Base-by-base conservation (phyloP, 2,329 filamentous ascomycete genomes). In the Calonectria hongkongensis region DNA sequence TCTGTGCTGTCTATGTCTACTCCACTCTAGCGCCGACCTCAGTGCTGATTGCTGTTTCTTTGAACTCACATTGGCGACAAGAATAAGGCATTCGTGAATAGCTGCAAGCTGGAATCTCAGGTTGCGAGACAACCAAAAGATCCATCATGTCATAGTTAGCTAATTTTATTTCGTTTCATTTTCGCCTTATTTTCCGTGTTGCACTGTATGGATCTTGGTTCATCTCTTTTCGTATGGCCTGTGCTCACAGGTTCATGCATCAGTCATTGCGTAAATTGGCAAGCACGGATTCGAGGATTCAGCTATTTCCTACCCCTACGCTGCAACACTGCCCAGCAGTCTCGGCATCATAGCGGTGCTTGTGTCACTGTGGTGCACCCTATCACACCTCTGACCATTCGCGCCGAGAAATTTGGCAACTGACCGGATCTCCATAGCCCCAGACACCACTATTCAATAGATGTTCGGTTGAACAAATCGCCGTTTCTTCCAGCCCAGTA, bases 261-360 rank as follows among this genome's bases (percentile, higher is more conserved):
- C 33, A 36, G 33, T 36, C 33, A 30, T 28, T 33, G 28, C 50
- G 27, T 16, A 33, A 54, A 54, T 54, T 28, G 50, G 50, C 50
- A 41, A 21, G 25, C 33, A 41, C 15, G 39, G 21, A 60, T 41
- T 28, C 13, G 10, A 60, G 41, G 21, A 60, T 60, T 60, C 33
- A 60, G 21, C 54, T 25, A 41, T 27, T 41, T 60, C 13, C 45
- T 4, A 12, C 45, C 25, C 12, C 12, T 9, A 48, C 45, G 12
- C 8, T 47, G 43, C 43, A 36, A 58, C 33, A 41, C 13, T 41
- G 25, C 54, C 21, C 15, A 21, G 33, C 27, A 12, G 33, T 39
- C 33, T 60, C 54, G 54, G 54, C 54, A 60, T 28, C 33, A 41
- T 39, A 60, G 54, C 54, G 54, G 36, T 41, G 54, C 6, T 25